Conservation (phyloP, 495 filamentous ascomycete species). For the Trichocladium antarcticum region DNA sequence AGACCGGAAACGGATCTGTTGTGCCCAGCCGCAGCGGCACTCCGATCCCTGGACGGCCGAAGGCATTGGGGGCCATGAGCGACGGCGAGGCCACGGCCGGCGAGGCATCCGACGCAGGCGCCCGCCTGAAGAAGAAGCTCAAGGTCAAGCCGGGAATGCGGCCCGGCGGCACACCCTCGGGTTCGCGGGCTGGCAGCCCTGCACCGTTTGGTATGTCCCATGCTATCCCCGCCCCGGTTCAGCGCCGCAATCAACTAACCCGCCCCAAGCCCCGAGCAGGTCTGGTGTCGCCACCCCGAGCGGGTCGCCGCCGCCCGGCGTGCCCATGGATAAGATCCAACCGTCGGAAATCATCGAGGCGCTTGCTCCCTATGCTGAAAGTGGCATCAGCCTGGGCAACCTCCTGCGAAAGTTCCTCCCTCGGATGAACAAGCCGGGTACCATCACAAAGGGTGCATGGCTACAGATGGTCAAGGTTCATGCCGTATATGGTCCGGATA, state of each 20-base stretch:
- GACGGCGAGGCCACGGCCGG: slow-evolving; percentile 69
- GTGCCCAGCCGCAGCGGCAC: slow-evolving; percentile 40
- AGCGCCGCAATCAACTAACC: background rate
- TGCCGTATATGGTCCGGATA: slow-evolving; percentile 23
- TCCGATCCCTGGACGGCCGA: slow-evolving; percentile 47
- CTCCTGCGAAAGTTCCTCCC: slow-evolving; percentile 53
- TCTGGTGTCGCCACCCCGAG: slow-evolving; percentile 21
- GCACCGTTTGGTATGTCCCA: slow-evolving; percentile 22
- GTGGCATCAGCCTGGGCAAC: slow-evolving; percentile 51
- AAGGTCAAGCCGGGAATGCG: slow-evolving; percentile 38
- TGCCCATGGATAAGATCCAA: slow-evolving; percentile 11
- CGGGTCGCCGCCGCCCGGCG: slow-evolving; percentile 12
- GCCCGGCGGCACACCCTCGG: slow-evolving; percentile 37
- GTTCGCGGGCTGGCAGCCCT: slow-evolving; percentile 46
- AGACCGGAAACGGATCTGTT: slow-evolving; percentile 50
- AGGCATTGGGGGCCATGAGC: slow-evolving; percentile 51
- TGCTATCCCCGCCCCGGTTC: background rate
- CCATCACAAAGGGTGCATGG: slow-evolving; percentile 38
- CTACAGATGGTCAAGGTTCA: slow-evolving; percentile 43
- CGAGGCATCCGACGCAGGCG: slow-evolving; percentile 60
- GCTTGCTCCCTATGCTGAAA: slow-evolving; percentile 42
- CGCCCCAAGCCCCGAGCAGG: slow-evolving; percentile 25
- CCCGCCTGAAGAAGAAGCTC: slow-evolving; percentile 53
- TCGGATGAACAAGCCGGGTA: slow-evolving; percentile 41
- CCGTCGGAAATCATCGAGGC: slow-evolving; percentile 47